Evolutionary conservation across 768 basidiomycete genomes (phyloP).

Genomic region (Suillus tomentosus): DNA sequence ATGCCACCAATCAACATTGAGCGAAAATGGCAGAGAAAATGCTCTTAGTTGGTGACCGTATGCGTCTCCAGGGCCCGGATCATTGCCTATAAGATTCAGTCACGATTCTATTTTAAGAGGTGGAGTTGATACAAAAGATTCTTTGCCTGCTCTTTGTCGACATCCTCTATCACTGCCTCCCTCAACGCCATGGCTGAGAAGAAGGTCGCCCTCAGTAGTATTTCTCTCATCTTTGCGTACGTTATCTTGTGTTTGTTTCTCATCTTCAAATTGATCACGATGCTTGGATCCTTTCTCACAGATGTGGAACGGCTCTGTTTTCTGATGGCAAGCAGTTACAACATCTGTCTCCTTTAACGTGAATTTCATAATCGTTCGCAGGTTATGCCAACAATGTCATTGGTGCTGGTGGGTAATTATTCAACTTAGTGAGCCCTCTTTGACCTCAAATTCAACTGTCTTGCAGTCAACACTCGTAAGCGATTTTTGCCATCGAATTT

Average conservation of each 20-base stretch:
- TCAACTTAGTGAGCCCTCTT: background rate
- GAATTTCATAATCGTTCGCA: constrained; percentile 28
- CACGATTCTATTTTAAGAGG: background rate
- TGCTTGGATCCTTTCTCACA: constrained; percentile 26
- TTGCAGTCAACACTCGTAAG: constrained; percentile 68
- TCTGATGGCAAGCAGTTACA: constrained; percentile 62
- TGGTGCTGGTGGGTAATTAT: constrained; percentile 58
- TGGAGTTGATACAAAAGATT: background rate
- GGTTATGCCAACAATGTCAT: constrained; percentile 84
- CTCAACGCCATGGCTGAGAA: constrained; percentile 14
- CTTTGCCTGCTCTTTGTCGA: background rate
- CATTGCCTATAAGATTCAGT: background rate
- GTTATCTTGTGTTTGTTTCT: constrained; percentile 26
- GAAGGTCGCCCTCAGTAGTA: constrained; percentile 41
- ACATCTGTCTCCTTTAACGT: background rate
- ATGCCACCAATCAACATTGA: constrained; percentile 2
- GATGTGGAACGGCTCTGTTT: constrained; percentile 86
- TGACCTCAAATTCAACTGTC: constrained; percentile 9
- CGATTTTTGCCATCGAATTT: constrained; percentile 7
- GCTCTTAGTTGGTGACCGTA: background rate
- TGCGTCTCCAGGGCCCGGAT: background rate
- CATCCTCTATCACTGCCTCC: background rate
- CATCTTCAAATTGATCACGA: constrained; percentile 5
- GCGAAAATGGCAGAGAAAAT: constrained; percentile 3
- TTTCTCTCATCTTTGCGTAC: constrained; percentile 86